Evolutionary conservation across 1,284 basidiomycete species (phyloP).

Genomic region (Sporisorium scitamineum): DNA sequence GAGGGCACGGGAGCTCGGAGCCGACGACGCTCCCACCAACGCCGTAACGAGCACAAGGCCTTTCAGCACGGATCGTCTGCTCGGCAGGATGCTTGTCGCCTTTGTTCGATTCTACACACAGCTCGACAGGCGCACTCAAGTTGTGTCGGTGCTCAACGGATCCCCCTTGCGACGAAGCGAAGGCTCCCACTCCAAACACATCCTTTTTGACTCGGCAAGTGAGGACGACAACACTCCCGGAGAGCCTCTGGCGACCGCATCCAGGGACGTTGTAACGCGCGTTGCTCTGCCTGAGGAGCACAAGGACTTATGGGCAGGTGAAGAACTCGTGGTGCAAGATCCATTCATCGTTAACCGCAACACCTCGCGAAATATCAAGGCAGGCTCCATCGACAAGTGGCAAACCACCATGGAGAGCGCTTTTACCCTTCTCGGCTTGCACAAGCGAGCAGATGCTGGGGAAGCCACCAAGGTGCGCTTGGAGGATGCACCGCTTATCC

Average conservation of each 20-base stretch:
- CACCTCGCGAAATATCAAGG: slow-evolving; percentile 63
- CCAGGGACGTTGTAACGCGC: slow-evolving; percentile 13
- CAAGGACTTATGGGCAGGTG: slow-evolving; percentile 57
- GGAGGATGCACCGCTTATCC: slow-evolving; percentile 23
- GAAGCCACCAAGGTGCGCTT: not conserved
- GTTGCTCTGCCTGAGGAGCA: slow-evolving; percentile 45
- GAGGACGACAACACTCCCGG: slow-evolving; percentile 6
- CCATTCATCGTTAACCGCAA: slow-evolving; percentile 69
- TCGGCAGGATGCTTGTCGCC: slow-evolving; percentile 32
- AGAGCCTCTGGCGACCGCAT: slow-evolving; percentile 6
- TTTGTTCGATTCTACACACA: slow-evolving; percentile 35
- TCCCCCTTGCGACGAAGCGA: slow-evolving; percentile 16
- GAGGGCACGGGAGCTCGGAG: slow-evolving; percentile 3
- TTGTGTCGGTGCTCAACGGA: slow-evolving; percentile 37
- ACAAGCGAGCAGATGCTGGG: not conserved
- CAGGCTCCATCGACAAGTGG: slow-evolving; percentile 21
- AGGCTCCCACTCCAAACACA: slow-evolving; percentile 10
- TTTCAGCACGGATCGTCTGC: slow-evolving; percentile 17
- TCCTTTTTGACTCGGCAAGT: slow-evolving; percentile 21
- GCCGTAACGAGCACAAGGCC: not conserved
- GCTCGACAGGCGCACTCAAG: slow-evolving; percentile 21
- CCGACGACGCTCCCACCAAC: not conserved
- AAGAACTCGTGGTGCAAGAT: slow-evolving; percentile 68
- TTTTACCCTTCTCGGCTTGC: slow-evolving; percentile 9
- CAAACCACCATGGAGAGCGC: slow-evolving; percentile 32